phyloP scores from a whole-genome alignment of 1,139 yeast species.

The Protomyces lactucae-debilis region DNA sequence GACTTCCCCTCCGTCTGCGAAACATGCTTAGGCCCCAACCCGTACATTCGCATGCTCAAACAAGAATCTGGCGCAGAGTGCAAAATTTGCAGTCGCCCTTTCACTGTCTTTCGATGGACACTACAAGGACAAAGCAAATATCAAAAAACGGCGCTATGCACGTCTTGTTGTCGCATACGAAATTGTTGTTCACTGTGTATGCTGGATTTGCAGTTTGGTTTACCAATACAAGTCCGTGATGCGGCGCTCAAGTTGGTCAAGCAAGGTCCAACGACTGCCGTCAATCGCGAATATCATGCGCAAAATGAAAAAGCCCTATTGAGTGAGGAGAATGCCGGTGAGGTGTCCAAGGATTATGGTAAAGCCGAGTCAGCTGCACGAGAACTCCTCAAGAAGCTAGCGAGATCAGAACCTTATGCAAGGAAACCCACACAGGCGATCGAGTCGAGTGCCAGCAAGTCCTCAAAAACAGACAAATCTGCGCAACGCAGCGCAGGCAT shows the following conservation, averaged over 20 bases:
- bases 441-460: slow-evolving; percentile 15
- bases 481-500: slow-evolving; percentile 20
- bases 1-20: slow-evolving; percentile 45
- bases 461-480: not conserved
- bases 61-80: slow-evolving; percentile 68
- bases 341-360: slow-evolving; percentile 36
- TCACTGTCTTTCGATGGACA: slow-evolving; percentile 72
- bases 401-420: slow-evolving; percentile 41
- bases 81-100: slow-evolving; percentile 72
- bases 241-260: slow-evolving; percentile 76
- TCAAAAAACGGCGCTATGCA: slow-evolving; percentile 42
- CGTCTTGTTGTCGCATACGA: slow-evolving; percentile 60
- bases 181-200: slow-evolving; percentile 87
- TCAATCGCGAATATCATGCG: slow-evolving; percentile 36
- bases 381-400: slow-evolving; percentile 43
- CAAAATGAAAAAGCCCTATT: slow-evolving; percentile 38
- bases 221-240: slow-evolving; percentile 74
- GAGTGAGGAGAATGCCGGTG: slow-evolving; percentile 37
- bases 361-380: slow-evolving; percentile 43
- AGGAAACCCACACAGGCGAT: slow-evolving; percentile 29
- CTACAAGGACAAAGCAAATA: slow-evolving; percentile 37
- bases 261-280: slow-evolving; percentile 45
- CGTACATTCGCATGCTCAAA: slow-evolving; percentile 63
- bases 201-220: slow-evolving; percentile 71
- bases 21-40: slow-evolving; percentile 44